Evolutionary conservation across 176 grass and related monocot genomes (phyloP), one percentile per base, ranked within the genome.

Genomic region (Paspalum notatum): DNA sequence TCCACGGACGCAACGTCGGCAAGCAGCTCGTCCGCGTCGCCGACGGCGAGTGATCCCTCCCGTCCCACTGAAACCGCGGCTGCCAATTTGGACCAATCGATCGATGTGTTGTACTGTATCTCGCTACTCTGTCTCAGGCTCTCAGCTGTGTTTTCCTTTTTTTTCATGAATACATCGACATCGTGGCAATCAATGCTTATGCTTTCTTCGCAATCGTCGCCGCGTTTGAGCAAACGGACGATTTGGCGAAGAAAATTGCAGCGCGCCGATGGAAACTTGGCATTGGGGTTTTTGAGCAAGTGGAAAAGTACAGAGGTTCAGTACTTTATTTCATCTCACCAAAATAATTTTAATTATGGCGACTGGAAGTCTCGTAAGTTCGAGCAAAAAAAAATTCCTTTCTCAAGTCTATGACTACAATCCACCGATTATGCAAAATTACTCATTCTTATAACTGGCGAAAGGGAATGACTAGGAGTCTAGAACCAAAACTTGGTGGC

Each of bases 21-120:
- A 97, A 93, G 75, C 94, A 93, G 66, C 76, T 93, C 49, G 94
- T 93, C 7, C 84, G 50, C 26, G 46, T 97, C 55, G 56, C 82
- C 20, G 13, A 79, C 12, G 77, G 54, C 0, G 12, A 65, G 1
- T 24, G n/a, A n/a, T n/a, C n/a, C n/a, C n/a, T 11, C 12, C 0
- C 65, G 65, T 24, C 9, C 3, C 18, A n/a, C 11, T 70, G 67
- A 58, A 22, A 61, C 1, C 59, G 61, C 47, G 6, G 3, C 1
- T 26, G 9, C 9, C 22, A 38, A 12, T 12, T 66, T 7, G 17
- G 67, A 70, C 8, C 11, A 26, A 2, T 8, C 42, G 0, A 42
- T 42, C 47, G 48, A 14, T 59, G 17, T 39, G 9, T 21, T 50
- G 21, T 3, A 43, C 8, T 41, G 11, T 51, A 8, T n/a, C n/a